Conservation (phyloP, 192 early-diverging fungal species). For the Chytriomyces sp. region DNA sequence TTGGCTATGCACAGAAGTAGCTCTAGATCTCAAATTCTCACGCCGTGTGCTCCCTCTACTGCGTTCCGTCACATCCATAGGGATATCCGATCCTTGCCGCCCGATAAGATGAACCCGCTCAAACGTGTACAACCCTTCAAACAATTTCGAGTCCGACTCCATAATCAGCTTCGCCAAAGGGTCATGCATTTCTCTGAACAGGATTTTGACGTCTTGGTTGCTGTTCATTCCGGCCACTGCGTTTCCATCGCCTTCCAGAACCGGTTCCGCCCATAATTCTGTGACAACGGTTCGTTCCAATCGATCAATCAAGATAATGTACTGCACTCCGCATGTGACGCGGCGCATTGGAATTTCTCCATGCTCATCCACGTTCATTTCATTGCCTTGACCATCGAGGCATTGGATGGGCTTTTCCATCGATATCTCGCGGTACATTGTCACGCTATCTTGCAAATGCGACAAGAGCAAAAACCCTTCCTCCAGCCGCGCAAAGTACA, state of each 20-base stretch:
- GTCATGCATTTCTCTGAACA: slow-evolving; percentile 45
- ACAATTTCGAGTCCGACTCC: slow-evolving; percentile 31
- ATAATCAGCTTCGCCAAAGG: slow-evolving; percentile 33
- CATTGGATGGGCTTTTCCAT: slow-evolving; percentile 5
- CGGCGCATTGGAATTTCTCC: background rate
- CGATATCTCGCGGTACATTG: slow-evolving; percentile 51
- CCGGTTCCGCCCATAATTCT: slow-evolving; percentile 57
- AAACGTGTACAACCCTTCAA: slow-evolving; percentile 46
- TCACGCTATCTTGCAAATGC: slow-evolving; percentile 44
- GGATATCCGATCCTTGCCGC: background rate
- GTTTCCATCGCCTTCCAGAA: slow-evolving; percentile 39
- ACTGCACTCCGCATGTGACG: slow-evolving; percentile 48
- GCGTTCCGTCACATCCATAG: background rate
- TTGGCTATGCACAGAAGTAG: background rate
- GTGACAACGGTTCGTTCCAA: slow-evolving; percentile 37
- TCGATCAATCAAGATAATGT: slow-evolving; percentile 47
- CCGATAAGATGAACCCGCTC: slow-evolving; percentile 46
- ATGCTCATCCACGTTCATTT: background rate
- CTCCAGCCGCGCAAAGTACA: slow-evolving; percentile 49
- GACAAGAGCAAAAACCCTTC: slow-evolving; percentile 52
- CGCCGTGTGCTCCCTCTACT: background rate
- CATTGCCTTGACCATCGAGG: slow-evolving; percentile 3
- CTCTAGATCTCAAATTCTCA: background rate
- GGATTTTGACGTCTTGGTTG: slow-evolving; percentile 23
- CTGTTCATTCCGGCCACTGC: background rate